Percentiles rank a stretch among this genome's conserved stretches.
phyloP scores from a whole-genome alignment of 164 flowering plant species.

The Houttuynia cordata region DNA sequence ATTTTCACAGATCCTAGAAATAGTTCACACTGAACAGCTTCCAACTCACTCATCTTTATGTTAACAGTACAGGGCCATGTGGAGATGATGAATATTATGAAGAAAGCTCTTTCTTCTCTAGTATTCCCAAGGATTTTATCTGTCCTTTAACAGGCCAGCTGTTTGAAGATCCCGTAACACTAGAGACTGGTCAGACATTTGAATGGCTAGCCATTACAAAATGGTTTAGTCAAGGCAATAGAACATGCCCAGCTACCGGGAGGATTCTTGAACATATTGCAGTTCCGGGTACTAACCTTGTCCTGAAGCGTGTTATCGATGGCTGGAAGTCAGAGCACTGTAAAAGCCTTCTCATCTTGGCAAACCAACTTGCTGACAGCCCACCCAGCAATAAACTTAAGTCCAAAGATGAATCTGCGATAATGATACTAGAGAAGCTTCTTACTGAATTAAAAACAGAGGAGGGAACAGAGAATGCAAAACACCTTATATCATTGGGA shows the following conservation, averaged over 20 bases:
- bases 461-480: slow-evolving; percentile 31
- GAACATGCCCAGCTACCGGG: slow-evolving; percentile 52
- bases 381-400: slow-evolving; percentile 9
- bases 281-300: slow-evolving; percentile 42
- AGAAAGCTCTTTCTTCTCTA: slow-evolving; percentile 22
- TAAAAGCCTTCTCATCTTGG: slow-evolving; percentile 21
- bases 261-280: slow-evolving; percentile 21
- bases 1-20: neutral
- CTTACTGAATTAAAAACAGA: slow-evolving; percentile 26
- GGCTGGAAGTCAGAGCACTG: slow-evolving; percentile 44
- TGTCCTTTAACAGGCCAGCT: slow-evolving; percentile 60
- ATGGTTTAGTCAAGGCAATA: slow-evolving; percentile 51
- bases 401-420: slow-evolving; percentile 26
- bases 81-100: slow-evolving; percentile 15
- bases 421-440: slow-evolving; percentile 39
- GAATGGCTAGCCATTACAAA: slow-evolving; percentile 44
- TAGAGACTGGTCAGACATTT: slow-evolving; percentile 72
- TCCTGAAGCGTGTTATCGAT: slow-evolving; percentile 49
- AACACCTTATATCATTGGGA: slow-evolving; percentile 43
- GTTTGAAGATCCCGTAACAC: slow-evolving; percentile 66
- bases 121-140: slow-evolving; percentile 40
- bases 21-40: neutral
- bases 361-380: slow-evolving; percentile 19
- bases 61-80: slow-evolving; percentile 25
- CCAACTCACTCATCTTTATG: slow-evolving; percentile 4